Conservation (phyloP, 2,329 filamentous ascomycete genomes). For the Fusarium chlamydosporum region DNA sequence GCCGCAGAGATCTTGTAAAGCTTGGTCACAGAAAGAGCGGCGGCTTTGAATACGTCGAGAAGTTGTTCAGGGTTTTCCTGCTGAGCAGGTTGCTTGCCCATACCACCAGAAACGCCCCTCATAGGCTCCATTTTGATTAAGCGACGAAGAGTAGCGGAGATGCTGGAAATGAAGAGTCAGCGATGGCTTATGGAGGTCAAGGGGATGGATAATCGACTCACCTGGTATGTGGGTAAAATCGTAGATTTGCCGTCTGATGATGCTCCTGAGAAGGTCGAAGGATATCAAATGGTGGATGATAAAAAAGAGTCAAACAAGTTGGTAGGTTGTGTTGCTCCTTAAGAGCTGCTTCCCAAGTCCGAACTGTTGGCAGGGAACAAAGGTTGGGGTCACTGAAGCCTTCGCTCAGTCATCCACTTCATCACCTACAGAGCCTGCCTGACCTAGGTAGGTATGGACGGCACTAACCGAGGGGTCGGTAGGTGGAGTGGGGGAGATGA, state of each 20-base stretch:
- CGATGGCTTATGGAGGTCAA: constrained; percentile 11
- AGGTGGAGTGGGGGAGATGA: constrained; percentile 41
- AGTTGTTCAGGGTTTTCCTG: constrained; percentile 72
- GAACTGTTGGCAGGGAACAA: constrained; percentile 31
- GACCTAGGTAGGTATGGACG: constrained; percentile 27
- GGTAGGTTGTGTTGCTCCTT: constrained; percentile 20
- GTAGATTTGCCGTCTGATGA: constrained; percentile 1
- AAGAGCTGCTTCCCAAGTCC: constrained; percentile 30
- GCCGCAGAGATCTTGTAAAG: constrained; percentile 92
- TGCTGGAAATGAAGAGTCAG: constrained; percentile 33
- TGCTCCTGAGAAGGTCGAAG: not conserved
- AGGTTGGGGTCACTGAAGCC: constrained; percentile 41
- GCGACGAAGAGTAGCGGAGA: constrained; percentile 16
- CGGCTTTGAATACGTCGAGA: constrained; percentile 90
- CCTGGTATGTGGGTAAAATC: constrained; percentile 7
- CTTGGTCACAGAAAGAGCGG: constrained; percentile 93
- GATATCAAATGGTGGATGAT: not conserved
- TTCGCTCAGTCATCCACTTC: constrained; percentile 44
- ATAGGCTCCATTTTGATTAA: constrained; percentile 52
- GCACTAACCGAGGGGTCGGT: constrained; percentile 53
- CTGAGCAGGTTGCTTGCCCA: constrained; percentile 52
- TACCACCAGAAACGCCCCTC: constrained; percentile 50
- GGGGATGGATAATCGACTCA: constrained; percentile 35
- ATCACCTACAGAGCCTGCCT: constrained; percentile 47
- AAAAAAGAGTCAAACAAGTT: constrained; percentile 23